Base-by-base conservation (phyloP, 2,329 filamentous ascomycete species). In the Aspergillus sp. region DNA sequence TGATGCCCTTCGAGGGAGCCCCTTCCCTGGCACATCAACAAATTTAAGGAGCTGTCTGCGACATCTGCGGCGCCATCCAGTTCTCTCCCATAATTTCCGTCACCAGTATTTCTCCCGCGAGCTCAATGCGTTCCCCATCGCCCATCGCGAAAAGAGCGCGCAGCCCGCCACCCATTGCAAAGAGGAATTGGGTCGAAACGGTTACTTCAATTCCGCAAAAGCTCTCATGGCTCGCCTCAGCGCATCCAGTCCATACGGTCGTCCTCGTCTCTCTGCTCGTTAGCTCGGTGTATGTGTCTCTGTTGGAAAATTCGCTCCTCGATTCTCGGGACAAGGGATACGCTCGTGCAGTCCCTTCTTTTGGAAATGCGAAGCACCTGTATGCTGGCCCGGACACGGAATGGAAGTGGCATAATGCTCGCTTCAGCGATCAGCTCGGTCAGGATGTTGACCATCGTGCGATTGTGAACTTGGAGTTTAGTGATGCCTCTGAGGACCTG, bases 251-350 rank as follows among this genome's bases (percentile, higher is more conserved):
- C 7, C 53, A 55, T 7, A 55, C 53, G 15, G 19, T 48, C 8
- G 43, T 47, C 5, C 53, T 55, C 4, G 9, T 47, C 1, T 47
- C 53, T 23, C 43, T 55, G 3, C 53, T 55, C 17, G 53, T 55
- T n/a, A 55, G 53, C 53, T 55, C 53, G 6, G 53, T 17, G 11
- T 55, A 55, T 19, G 53, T 55, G 9, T 25, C 53, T 9, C 9
- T 55, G 2, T n/a, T 55, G 1, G 53, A 55, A 8, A 34, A 47
- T 23, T 47, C 41, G 17, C 53, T 54, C 2, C 53, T 47, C 3
- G 25, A 55, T 13, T 17, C 3, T n/a, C 22, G n/a, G 0, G 9
- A 11, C 2, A 28, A 31, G 11, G 43, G n/a, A 13, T 3, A 28
- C 9, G 15, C 11, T 22, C 28, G 11, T n/a, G 19, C 11, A 3